phyloP scores from a whole-genome alignment of 257 asterid genomes.

The Rehmannia glutinosa region DNA sequence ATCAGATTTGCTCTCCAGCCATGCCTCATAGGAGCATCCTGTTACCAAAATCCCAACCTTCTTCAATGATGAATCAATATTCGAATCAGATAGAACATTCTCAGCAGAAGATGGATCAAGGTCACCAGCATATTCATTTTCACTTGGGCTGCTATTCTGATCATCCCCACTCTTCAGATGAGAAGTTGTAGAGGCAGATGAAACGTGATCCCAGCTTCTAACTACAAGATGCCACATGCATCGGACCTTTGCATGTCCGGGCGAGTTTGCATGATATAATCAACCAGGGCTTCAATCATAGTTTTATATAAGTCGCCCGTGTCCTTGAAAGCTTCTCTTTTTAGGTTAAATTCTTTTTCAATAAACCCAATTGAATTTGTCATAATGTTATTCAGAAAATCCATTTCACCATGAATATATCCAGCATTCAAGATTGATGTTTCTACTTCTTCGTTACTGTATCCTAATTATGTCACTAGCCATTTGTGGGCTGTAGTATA shows the following conservation, averaged over 20 bases:
- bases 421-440: slow-evolving; percentile 10
- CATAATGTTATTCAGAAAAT: slow-evolving; percentile 1
- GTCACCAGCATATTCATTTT: slow-evolving; percentile 1
- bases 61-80: not conserved
- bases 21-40: not conserved
- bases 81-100: not conserved
- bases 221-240: slow-evolving; percentile 16
- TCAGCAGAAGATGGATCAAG: not conserved
- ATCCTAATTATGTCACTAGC: slow-evolving; percentile 18
- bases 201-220: slow-evolving; percentile 6
- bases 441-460: slow-evolving; percentile 4
- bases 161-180: not conserved
- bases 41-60: not conserved
- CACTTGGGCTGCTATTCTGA: not conserved
- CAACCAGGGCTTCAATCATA: slow-evolving; percentile 1
- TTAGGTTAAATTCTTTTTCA: not conserved
- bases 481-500: slow-evolving; percentile 9
- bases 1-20: not conserved
- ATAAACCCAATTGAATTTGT: slow-evolving; percentile 11
- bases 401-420: not conserved
- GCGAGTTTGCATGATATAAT: not conserved
- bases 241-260: not conserved
- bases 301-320: not conserved
- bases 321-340: slow-evolving; percentile 8
- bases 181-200: slow-evolving; percentile 15